Evolutionary conservation across 495 filamentous ascomycete genomes (phyloP).

Genomic region (Penicillium paradoxum): DNA sequence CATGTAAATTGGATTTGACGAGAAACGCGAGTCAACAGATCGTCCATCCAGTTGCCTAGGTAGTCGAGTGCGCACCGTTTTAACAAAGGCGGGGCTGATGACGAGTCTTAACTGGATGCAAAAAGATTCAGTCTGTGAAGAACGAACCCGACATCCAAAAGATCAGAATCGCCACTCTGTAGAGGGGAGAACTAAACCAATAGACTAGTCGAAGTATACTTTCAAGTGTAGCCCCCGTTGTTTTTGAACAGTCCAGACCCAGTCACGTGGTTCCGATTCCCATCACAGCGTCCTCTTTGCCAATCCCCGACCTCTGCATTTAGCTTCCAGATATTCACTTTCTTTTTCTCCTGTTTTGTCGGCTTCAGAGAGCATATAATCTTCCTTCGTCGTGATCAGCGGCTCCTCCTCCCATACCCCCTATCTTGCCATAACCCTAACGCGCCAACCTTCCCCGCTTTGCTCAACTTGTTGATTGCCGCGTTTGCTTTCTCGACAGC

Average conservation of each 20-base stretch:
- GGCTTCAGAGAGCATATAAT: neutral
- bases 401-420: neutral
- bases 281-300: slow-evolving; percentile 3
- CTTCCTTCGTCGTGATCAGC: neutral
- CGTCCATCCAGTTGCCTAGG: too few species aligned
- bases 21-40: too few species aligned
- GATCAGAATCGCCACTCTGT: too few species aligned
- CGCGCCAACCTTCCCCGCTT: slow-evolving; percentile 20
- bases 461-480: slow-evolving; percentile 13
- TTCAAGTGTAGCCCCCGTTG: neutral
- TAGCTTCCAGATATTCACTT: neutral
- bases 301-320: neutral
- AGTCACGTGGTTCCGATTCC: slow-evolving; percentile 20
- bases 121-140: too few species aligned
- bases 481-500: slow-evolving; percentile 13
- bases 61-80: neutral
- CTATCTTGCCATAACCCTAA: neutral
- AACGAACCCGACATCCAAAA: too few species aligned
- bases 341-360: neutral
- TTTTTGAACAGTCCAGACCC: slow-evolving; percentile 18
- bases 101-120: neutral
- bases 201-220: neutral
- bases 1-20: too few species aligned
- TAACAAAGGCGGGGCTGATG: neutral
- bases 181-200: too few species aligned